Evolutionary conservation across 331 rosid species (phyloP).

Genomic region (Ulmus americana): DNA sequence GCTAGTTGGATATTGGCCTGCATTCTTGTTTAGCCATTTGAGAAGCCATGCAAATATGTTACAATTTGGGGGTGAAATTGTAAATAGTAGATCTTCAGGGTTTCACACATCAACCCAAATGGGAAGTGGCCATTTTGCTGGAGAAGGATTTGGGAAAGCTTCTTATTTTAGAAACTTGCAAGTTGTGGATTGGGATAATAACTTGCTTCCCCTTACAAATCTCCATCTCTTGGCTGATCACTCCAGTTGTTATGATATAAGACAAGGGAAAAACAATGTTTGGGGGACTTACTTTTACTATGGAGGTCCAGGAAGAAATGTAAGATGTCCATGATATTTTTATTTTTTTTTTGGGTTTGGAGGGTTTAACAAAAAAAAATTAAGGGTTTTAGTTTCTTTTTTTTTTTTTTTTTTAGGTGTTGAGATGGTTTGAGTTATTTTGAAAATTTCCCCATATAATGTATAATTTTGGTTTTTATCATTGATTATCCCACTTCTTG

Average conservation of each 20-base stretch:
- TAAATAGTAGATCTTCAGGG: slow-evolving; percentile 66
- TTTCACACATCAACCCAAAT: slow-evolving; percentile 89
- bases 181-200: slow-evolving; percentile 94
- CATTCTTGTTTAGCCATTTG: slow-evolving; percentile 70
- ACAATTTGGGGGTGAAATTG: slow-evolving; percentile 95
- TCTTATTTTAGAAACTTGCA: slow-evolving; percentile 87
- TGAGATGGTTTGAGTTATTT: slow-evolving; percentile 33
- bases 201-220: slow-evolving; percentile 70
- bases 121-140: slow-evolving; percentile 98
- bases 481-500: slow-evolving; percentile 24
- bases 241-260: slow-evolving; percentile 76
- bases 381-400: slow-evolving; percentile 28
- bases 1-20: slow-evolving; percentile 96
- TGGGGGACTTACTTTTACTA: slow-evolving; percentile 97
- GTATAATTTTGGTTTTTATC: slow-evolving; percentile 25
- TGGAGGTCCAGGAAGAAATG: slow-evolving; percentile 99
- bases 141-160: slow-evolving; percentile 85
- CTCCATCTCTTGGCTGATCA: slow-evolving; percentile 77
- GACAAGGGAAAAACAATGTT: slow-evolving; percentile 55
- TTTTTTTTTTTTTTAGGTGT: slow-evolving; percentile 25
- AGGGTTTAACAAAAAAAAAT: not conserved
- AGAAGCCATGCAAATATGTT: slow-evolving; percentile 84
- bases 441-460: slow-evolving; percentile 27
- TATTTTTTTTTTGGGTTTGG: not conserved
- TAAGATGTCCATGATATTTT: slow-evolving; percentile 67